Conservation (phyloP, 805 yeast genomes). For the Wickerhamiella lipophila region DNA sequence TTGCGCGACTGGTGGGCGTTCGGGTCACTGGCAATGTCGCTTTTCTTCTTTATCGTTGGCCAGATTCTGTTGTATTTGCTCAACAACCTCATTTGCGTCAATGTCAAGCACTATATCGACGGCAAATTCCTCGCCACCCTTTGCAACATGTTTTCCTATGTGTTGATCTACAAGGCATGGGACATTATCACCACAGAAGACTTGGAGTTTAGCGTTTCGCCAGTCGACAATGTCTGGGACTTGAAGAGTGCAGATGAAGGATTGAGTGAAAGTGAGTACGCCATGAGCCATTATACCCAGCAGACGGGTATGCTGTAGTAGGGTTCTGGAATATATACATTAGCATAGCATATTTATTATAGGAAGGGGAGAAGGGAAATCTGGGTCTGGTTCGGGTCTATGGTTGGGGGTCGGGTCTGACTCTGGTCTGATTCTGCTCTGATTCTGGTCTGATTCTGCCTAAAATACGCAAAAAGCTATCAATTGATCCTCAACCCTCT, state of each 20-base stretch:
- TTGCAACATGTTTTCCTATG: slow-evolving; percentile 65
- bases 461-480: too few relatives aligned
- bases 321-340: background rate
- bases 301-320: slow-evolving; percentile 16
- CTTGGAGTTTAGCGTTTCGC: slow-evolving; percentile 73
- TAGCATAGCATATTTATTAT: slow-evolving; percentile 1
- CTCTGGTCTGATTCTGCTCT: too few relatives aligned
- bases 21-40: slow-evolving; percentile 65
- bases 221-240: slow-evolving; percentile 34
- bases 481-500: too few relatives aligned
- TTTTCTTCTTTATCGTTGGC: slow-evolving; percentile 66
- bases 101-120: slow-evolving; percentile 75
- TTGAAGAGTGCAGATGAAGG: slow-evolving; percentile 25
- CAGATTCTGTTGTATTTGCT: slow-evolving; percentile 64
- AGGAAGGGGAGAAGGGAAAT: too few relatives aligned
- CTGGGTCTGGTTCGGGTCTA: too few relatives aligned
- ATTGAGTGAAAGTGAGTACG: slow-evolving; percentile 26
- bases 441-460: too few relatives aligned
- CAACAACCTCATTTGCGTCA: slow-evolving; percentile 51
- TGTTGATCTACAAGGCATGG: slow-evolving; percentile 97
- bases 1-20: slow-evolving; percentile 77
- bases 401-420: too few relatives aligned
- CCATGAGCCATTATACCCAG: slow-evolving; percentile 27
- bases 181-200: slow-evolving; percentile 92
- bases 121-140: slow-evolving; percentile 77